Conservation (phyloP, 169 alveolate species). For the Plasmodium relictum region DNA sequence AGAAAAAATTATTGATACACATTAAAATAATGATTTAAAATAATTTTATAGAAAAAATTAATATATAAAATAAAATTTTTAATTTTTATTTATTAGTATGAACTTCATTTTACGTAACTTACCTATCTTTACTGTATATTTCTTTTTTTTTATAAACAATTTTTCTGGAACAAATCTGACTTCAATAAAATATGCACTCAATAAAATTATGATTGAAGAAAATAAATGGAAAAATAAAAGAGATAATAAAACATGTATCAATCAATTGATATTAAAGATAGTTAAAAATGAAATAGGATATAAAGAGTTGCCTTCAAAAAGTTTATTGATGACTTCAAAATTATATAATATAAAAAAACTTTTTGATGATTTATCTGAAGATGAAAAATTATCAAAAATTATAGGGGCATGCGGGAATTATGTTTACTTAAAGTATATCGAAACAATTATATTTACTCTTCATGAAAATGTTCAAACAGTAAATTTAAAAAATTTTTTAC, state of each 20-base stretch:
- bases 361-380: constrained; percentile 19
- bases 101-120: not conserved
- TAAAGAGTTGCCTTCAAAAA: constrained; percentile 41
- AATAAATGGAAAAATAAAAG: constrained; percentile 3
- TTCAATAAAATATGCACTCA: not conserved
- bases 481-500: constrained; percentile 18
- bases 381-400: constrained; percentile 48
- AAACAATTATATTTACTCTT: constrained; percentile 42
- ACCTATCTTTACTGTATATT: too few relatives aligned
- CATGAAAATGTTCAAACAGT: constrained; percentile 30
- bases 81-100: not conserved
- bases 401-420: constrained; percentile 42
- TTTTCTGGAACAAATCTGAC: constrained; percentile 6
- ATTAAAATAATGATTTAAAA: too few relatives aligned
- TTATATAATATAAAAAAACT: constrained; percentile 21
- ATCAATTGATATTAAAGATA: constrained; percentile 22
- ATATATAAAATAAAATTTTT: too few relatives aligned
- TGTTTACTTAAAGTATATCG: constrained; percentile 30
- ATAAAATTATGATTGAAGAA: not conserved
- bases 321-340: constrained; percentile 56
- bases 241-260: constrained; percentile 15
- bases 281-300: constrained; percentile 25
- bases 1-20: too few relatives aligned
- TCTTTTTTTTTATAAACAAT: too few relatives aligned
- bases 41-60: too few relatives aligned